Evolutionary conservation across 2,329 filamentous ascomycete genomes (phyloP).

Genomic region (Alternaria burnsii): DNA sequence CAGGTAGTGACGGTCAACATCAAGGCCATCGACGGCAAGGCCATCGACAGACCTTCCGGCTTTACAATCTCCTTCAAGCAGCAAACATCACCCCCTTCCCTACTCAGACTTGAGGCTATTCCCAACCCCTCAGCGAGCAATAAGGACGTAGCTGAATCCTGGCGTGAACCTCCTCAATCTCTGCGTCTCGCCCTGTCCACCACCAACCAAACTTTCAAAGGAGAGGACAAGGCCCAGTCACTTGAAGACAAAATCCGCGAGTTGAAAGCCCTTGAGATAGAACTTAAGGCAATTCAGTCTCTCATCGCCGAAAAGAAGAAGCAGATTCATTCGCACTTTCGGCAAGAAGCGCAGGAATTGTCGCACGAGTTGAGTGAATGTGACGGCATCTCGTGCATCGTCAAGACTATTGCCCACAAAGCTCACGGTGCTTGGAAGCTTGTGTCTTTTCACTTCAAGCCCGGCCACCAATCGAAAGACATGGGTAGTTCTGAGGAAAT

Average conservation of each 20-base stretch:
- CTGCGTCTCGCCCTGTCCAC: conserved; percentile 40
- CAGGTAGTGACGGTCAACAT: conserved; percentile 53
- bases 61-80: conserved; percentile 54
- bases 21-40: conserved; percentile 50
- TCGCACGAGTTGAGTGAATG: conserved; percentile 54
- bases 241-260: conserved; percentile 54
- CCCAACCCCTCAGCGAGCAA: conserved; percentile 44
- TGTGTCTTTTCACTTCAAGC: conserved; percentile 41
- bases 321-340: conserved; percentile 42
- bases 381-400: conserved; percentile 54
- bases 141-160: conserved; percentile 42
- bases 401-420: conserved; percentile 51
- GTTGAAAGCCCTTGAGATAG: conserved; percentile 50
- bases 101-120: conserved; percentile 46
- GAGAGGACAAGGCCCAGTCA: conserved; percentile 23
- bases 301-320: conserved; percentile 49
- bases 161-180: conserved; percentile 48
- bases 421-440: conserved; percentile 47
- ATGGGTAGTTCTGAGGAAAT: conserved; percentile 41
- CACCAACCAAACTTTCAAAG: conserved; percentile 6
- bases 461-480: conserved; percentile 21
- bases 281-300: conserved; percentile 50
- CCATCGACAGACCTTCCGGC: conserved; percentile 42
- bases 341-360: conserved; percentile 43
- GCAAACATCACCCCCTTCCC: conserved; percentile 44